Percentiles rank a stretch among this genome's conserved stretches.
Evolutionary conservation across 495 filamentous ascomycete species (phyloP).

Genomic region (Chlorociboria aeruginascens): DNA sequence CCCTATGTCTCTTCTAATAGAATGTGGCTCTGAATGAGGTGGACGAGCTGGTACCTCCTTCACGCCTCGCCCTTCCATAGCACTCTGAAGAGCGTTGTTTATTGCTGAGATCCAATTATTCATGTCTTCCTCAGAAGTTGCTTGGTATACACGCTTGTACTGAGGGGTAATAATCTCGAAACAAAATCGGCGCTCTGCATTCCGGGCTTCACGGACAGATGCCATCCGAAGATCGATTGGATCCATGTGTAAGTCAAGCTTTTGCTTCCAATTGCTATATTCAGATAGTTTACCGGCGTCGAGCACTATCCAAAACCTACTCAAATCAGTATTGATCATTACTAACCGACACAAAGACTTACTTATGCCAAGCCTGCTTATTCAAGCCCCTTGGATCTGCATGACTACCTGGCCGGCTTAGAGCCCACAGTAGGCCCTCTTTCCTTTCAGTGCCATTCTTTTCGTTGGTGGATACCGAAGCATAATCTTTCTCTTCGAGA

Average conservation of each 20-base stretch:
- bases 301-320: conserved; percentile 93
- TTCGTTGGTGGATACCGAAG: conserved; percentile 28
- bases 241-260: conserved; percentile 92
- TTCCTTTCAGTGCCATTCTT: conserved; percentile 50
- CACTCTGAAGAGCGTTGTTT: conserved; percentile 94
- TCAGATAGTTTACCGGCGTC: conserved; percentile 94
- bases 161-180: conserved; percentile 98
- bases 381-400: conserved; percentile 90
- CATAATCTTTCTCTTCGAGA: conserved; percentile 67
- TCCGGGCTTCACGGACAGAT: conserved; percentile 88
- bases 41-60: conserved; percentile 35
- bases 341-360: conserved; percentile 26
- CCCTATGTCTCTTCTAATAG: conserved; percentile 69
- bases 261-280: conserved; percentile 99
- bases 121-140: conserved; percentile 97
- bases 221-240: conserved; percentile 96
- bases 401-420: conserved; percentile 87
- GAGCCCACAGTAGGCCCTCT: conserved; percentile 88
- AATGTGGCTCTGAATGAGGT: conserved; percentile 35
- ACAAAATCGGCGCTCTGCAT: conserved; percentile 90
- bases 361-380: conserved; percentile 99
- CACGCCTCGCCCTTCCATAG: conserved; percentile 68
- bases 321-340: conserved; percentile 1
- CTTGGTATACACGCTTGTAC: conserved; percentile 94
- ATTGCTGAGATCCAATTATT: conserved; percentile 91